A percentile compares a stretch with the other conserved stretches of the same genome.
These are phyloP conservation scores for Fusarium nygamai DNA, from an alignment of 2,329 filamentous ascomycete species.

Conservation along the genomic window DNA sequence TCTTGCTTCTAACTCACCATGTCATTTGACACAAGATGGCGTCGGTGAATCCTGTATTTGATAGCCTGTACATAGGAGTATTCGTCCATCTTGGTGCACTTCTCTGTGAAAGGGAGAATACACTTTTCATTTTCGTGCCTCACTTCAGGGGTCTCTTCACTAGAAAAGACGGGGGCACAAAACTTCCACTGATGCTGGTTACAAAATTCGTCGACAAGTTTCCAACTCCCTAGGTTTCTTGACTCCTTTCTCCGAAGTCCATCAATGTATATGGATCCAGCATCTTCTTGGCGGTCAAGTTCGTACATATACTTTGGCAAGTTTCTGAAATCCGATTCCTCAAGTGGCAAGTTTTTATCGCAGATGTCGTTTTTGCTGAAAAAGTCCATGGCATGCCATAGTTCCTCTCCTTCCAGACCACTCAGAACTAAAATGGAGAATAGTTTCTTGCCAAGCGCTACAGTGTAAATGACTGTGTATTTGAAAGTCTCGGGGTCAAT, in stretches of 20 bases:
- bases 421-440: background rate
- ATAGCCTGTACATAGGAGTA: background rate
- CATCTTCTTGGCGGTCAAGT: background rate
- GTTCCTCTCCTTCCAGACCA: background rate
- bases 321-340: background rate
- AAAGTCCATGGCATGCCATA: background rate
- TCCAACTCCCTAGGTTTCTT: fast-evolving
- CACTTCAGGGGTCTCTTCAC: fast-evolving
- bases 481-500: background rate
- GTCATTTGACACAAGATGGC: background rate
- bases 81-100: too few species aligned
- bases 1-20: background rate
- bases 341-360: background rate
- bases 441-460: background rate
- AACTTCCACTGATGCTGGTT: background rate
- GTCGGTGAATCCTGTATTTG: background rate
- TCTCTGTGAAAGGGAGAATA: background rate
- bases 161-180: background rate
- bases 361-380: background rate
- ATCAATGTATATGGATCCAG: background rate
- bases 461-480: background rate
- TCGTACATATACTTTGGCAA: background rate
- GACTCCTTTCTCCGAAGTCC: background rate
- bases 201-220: background rate
- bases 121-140: fast-evolving